These are phyloP conservation scores for Platismatia glauca DNA, from an alignment of 495 filamentous ascomycete genomes.

Conservation along the genomic window DNA sequence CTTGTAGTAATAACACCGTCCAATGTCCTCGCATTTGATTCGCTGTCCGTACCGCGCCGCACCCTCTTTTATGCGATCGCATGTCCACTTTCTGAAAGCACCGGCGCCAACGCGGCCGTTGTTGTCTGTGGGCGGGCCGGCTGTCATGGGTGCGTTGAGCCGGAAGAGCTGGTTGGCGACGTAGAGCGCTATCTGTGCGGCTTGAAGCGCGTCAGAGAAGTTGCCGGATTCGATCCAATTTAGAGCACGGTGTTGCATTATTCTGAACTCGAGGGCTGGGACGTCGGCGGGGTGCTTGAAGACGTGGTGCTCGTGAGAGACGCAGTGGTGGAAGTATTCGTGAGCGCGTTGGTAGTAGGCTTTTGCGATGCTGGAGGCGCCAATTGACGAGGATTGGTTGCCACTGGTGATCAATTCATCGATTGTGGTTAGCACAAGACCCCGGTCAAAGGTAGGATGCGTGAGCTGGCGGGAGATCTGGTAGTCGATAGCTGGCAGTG, in stretches of 20 bases:
- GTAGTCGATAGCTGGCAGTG: background rate
- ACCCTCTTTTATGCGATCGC: constrained; percentile 5
- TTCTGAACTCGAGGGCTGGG: constrained; percentile 2
- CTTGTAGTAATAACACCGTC: constrained; percentile 12
- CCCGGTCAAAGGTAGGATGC: background rate
- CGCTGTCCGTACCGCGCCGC: constrained; percentile 8
- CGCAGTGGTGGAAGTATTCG: constrained; percentile 10
- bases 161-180: constrained; percentile 4
- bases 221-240: background rate
- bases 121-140: background rate
- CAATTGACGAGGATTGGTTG: background rate
- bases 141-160: background rate
- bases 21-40: constrained; percentile 11
- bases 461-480: constrained; percentile 3
- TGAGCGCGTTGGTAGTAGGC: constrained; percentile 3
- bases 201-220: constrained; percentile 3
- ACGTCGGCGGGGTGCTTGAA: constrained; percentile 6
- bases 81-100: constrained; percentile 4
- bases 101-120: background rate
- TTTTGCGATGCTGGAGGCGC: background rate
- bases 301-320: background rate
- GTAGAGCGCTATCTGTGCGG: constrained; percentile 1
- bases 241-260: constrained; percentile 6
- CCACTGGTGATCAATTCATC: constrained; percentile 7
- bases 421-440: constrained; percentile 1